These are phyloP conservation scores for Globisporangium middletonii DNA, from an alignment of 352 stramenopile species.

Conservation along the genomic window DNA sequence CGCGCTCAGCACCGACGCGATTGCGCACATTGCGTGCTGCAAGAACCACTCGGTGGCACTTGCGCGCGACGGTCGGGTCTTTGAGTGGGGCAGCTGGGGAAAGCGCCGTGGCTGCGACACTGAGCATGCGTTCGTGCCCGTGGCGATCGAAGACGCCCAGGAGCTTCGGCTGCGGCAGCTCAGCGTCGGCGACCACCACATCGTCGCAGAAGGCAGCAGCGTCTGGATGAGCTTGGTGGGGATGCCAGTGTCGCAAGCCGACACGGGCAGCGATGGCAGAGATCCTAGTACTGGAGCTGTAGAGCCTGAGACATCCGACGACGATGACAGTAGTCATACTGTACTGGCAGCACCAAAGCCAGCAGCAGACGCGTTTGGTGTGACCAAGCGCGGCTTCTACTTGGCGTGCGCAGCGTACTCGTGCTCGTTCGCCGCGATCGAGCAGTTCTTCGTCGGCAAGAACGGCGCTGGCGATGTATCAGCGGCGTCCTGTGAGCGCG, in stretches of 20 bases:
- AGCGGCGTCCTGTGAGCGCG: neutral
- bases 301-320: constrained; percentile 11
- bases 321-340: neutral
- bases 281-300: neutral
- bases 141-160: constrained; percentile 21
- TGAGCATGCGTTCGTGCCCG: constrained; percentile 53
- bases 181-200: constrained; percentile 6
- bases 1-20: constrained; percentile 28
- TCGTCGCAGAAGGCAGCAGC: constrained; percentile 44
- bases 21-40: constrained; percentile 43
- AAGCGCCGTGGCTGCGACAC: constrained; percentile 39
- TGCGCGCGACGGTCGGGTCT: constrained; percentile 28
- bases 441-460: constrained; percentile 7
- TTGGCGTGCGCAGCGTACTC: constrained; percentile 20
- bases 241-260: neutral
- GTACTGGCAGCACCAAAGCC: neutral
- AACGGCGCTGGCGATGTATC: neutral
- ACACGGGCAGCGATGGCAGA: neutral
- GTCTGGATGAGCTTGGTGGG: constrained; percentile 42
- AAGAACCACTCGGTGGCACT: constrained; percentile 61
- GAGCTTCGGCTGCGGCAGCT: constrained; percentile 16
- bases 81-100: constrained; percentile 73
- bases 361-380: neutral
- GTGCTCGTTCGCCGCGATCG: constrained; percentile 23
- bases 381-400: constrained; percentile 14